A percentile compares a stretch with the other conserved stretches of the same genome.
phyloP scores from a whole-genome alignment of 768 basidiomycete species.

The Dioszegia hungarica region DNA sequence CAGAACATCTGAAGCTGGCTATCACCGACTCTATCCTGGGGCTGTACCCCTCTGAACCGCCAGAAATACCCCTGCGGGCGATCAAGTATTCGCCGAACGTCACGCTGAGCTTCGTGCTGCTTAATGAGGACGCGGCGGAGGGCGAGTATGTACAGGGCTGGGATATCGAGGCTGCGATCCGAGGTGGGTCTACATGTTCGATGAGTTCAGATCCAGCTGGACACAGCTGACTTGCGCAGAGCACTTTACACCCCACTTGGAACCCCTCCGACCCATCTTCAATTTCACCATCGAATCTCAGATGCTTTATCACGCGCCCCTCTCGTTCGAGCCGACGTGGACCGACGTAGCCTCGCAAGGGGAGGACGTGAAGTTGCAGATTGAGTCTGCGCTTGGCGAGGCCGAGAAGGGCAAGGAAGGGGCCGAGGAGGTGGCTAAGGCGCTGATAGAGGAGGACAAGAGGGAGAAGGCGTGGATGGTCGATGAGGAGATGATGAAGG shows the following conservation, averaged over 20 bases:
- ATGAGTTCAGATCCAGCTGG: background rate
- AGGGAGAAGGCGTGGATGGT: constrained; percentile 55
- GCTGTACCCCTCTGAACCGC: constrained; percentile 26
- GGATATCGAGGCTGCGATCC: constrained; percentile 65
- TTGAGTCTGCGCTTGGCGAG: constrained; percentile 7
- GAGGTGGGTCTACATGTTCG: constrained; percentile 56
- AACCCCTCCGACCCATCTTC: constrained; percentile 63
- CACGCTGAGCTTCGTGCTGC: constrained; percentile 81
- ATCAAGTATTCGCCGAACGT: constrained; percentile 76
- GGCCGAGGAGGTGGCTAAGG: constrained; percentile 19
- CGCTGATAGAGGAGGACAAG: constrained; percentile 34
- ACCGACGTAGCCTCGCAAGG: background rate
- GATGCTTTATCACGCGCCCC: constrained; percentile 82
- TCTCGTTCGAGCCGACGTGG: constrained; percentile 66
- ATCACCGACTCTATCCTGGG: constrained; percentile 29
- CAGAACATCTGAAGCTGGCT: constrained; percentile 53
- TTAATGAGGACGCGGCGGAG: constrained; percentile 80
- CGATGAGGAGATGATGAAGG: constrained; percentile 74
- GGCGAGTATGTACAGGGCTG: constrained; percentile 62
- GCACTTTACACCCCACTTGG: constrained; percentile 64
- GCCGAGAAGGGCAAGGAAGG: constrained; percentile 17
- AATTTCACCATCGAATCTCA: constrained; percentile 94
- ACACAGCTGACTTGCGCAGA: constrained; percentile 52
- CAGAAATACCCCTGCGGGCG: constrained; percentile 51
- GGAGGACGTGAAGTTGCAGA: background rate